A percentile compares a stretch with the other conserved stretches of the same genome.
Evolutionary conservation across 306 rosid genomes (phyloP).

Genomic region (Corylus avellana): DNA sequence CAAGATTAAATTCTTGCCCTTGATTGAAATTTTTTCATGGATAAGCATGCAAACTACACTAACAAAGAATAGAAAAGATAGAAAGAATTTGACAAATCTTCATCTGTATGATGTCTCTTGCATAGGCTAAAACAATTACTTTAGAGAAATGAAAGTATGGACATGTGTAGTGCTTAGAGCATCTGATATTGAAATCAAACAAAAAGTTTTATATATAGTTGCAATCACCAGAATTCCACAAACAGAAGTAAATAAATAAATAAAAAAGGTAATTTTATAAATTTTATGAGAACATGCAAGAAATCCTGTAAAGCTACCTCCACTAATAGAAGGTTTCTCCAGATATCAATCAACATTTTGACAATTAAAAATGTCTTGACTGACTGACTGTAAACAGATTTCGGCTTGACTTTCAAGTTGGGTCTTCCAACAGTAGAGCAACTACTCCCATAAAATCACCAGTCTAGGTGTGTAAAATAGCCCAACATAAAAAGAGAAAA

Average conservation of each 20-base stretch:
- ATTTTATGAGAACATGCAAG: neutral
- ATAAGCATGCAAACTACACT: conserved; percentile 12
- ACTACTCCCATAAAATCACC: neutral
- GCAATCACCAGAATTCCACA: neutral
- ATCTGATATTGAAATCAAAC: neutral
- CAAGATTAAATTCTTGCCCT: conserved; percentile 10
- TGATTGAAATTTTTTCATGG: neutral
- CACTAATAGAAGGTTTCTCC: neutral
- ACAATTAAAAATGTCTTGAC: neutral
- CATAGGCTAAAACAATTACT: neutral
- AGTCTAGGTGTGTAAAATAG: neutral
- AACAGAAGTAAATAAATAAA: neutral
- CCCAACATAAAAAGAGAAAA: neutral
- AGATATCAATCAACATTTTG: neutral
- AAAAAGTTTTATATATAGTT: neutral
- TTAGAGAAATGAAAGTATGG: neutral
- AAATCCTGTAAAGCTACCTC: neutral
- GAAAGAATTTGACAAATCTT: neutral
- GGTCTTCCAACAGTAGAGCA: too few relatives aligned
- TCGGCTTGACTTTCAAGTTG: neutral
- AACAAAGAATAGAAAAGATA: neutral
- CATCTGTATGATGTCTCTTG: neutral
- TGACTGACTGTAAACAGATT: neutral
- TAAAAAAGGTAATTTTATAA: neutral
- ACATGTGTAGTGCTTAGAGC: neutral